These are phyloP conservation scores for Scedosporium dehoogii DNA, from an alignment of 2,329 filamentous ascomycete genomes.

Conservation along the genomic window DNA sequence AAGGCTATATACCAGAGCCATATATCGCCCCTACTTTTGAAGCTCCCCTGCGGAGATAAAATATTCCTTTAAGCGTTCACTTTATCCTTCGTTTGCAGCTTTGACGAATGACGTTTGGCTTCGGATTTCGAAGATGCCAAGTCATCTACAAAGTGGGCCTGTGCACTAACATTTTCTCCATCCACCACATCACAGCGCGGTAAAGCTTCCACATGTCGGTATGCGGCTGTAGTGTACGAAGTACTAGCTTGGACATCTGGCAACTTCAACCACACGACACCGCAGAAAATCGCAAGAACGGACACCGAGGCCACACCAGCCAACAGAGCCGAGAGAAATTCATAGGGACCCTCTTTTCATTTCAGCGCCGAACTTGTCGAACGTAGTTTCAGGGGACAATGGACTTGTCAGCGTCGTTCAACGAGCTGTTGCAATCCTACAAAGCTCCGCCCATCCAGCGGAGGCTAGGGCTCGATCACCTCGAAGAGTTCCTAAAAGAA, in stretches of 20 bases:
- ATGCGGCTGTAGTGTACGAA: neutral
- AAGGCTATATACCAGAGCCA: no score
- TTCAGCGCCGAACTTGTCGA: neutral
- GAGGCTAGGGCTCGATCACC: conserved; percentile 36
- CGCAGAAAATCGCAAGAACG: neutral
- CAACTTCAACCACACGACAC: neutral
- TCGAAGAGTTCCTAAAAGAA: conserved; percentile 87
- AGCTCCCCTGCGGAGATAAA: no score
- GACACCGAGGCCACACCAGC: neutral
- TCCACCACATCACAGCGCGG: neutral
- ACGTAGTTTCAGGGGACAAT: conserved; percentile 14
- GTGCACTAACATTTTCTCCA: no score
- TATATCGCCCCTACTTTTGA: no score
- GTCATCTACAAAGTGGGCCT: neutral
- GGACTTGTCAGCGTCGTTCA: conserved; percentile 61
- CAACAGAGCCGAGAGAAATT: neutral
- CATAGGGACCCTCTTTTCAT: neutral
- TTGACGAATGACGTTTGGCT: no score
- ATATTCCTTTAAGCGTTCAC: no score
- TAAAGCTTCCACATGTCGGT: neutral
- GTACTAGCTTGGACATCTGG: neutral
- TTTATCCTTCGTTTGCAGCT: no score
- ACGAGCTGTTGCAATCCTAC: conserved; percentile 54
- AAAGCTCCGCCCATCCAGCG: conserved; percentile 38
- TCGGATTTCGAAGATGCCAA: neutral